Evolutionary conservation across 2,329 filamentous ascomycete species (phyloP).

Genomic region (Aureobasidium lini): DNA sequence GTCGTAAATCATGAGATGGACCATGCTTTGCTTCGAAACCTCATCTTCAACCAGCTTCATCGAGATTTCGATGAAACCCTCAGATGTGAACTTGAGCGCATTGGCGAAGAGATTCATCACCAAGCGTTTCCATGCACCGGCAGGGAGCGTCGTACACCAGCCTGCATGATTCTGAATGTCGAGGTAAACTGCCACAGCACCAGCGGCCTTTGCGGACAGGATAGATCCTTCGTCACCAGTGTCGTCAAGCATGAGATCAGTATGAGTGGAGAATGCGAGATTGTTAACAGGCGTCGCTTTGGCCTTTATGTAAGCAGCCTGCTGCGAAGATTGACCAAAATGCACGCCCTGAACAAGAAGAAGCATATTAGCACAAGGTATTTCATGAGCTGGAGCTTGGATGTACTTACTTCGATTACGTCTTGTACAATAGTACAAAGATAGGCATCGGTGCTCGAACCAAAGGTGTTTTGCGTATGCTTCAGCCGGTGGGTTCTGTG

Average conservation of each 20-base stretch:
- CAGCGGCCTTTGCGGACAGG: background rate
- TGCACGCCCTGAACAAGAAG: background rate
- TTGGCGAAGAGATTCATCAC: constrained; percentile 42
- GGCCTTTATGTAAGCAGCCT: background rate
- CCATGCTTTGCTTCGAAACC: background rate
- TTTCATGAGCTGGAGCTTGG: too few relatives aligned
- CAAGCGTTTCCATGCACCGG: constrained; percentile 32
- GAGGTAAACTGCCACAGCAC: background rate
- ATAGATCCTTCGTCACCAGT: background rate
- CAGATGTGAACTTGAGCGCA: constrained; percentile 37
- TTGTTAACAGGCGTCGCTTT: background rate
- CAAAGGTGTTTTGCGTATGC: background rate
- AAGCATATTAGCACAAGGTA: too few relatives aligned
- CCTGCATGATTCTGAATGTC: background rate
- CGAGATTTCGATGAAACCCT: constrained; percentile 30
- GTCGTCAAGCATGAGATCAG: background rate
- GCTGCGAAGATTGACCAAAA: background rate
- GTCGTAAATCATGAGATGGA: constrained; percentile 19
- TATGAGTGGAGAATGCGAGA: background rate
- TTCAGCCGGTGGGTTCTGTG: background rate
- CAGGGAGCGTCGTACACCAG: background rate
- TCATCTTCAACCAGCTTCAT: background rate
- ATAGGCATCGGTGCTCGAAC: background rate
- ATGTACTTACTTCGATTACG: background rate
- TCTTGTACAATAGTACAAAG: background rate